Evolutionary conservation across 2,329 filamentous ascomycete genomes (phyloP), one percentile per base, ranked within the genome.

Genomic region (Claviceps spartinae): DNA sequence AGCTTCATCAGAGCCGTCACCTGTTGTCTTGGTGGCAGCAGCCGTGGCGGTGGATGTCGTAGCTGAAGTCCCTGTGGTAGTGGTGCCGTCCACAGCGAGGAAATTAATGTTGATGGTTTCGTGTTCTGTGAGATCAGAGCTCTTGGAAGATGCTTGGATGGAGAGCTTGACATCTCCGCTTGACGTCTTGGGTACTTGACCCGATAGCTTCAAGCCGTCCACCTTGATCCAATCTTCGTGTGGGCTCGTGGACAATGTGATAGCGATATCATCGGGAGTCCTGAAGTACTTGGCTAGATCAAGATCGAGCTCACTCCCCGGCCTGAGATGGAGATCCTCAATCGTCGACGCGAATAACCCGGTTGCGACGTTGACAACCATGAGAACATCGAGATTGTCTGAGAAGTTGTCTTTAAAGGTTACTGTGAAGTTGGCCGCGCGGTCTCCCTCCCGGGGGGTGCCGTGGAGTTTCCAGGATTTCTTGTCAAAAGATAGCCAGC

Each of bases 401-500:
- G 78, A 75, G 56, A 76, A 79, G 13, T 67, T 64, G 61, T 87
- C 83, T 13, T 67, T 73, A 9, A 81, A 81, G 13, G 69, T 73
- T 38, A 88, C 68, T 1, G 75, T 80, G 47, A 91, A 74, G 57
- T 83, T 84, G 30, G 76, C 72, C 4, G 81, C 78, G 48, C 72
- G 70, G 3, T 79, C 76, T 49, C 72, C 69, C n/a, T 71, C 61
- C 0, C 82, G 79, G 2, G 85, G 80, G 1, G 69, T 84, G 2
- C 88, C 89, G 36, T 68, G 73, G 6, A 95, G 66, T 1, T 68
- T 69, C 62, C 88, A 76, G 0, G 80, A 82, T 8, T 68, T 59
- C 2, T 74, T 68, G 59, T 93, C 74, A 50, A 93, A 77, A 0
- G 69, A 69, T 26, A 94, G 65, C 89, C 89, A 95, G 3, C 69